phyloP scores from a whole-genome alignment of 192 early-diverging fungal genomes.

The Lobosporangium transversale region DNA sequence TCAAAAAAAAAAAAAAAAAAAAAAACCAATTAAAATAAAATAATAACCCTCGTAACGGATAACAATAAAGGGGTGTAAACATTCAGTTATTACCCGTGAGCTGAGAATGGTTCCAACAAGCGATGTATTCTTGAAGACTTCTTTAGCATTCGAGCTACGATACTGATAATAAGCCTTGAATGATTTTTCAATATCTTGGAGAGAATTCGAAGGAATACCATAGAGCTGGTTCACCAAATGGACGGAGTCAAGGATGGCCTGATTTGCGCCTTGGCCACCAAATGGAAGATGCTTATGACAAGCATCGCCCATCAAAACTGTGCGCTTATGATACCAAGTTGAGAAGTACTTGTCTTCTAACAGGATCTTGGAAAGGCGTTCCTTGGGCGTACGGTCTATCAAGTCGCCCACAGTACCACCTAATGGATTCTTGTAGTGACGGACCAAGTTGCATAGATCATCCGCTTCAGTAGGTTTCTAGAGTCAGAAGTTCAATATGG shows the following conservation, averaged over 20 bases:
- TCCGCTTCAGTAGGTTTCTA: constrained; percentile 20
- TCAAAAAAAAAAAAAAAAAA: not conserved
- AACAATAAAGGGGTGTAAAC: not conserved
- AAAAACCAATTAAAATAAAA: no score
- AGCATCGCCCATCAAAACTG: constrained; percentile 26
- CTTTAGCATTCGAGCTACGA: constrained; percentile 19
- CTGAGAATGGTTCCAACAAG: not conserved
- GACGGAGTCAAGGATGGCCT: constrained; percentile 34
- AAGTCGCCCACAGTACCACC: constrained; percentile 29
- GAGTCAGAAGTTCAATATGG: no score
- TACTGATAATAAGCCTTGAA: constrained; percentile 20
- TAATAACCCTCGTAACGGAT: no score
- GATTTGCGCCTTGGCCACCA: constrained; percentile 27
- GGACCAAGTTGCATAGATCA: constrained; percentile 23
- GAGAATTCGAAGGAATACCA: constrained; percentile 19
- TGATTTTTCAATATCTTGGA: constrained; percentile 9
- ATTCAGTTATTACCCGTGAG: not conserved
- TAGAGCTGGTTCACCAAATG: constrained; percentile 28
- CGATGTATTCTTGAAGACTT: constrained; percentile 22
- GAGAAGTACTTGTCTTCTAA: constrained; percentile 32
- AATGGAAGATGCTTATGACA: constrained; percentile 39
- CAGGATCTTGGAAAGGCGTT: constrained; percentile 24
- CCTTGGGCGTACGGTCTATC: constrained; percentile 18
- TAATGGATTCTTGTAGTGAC: constrained; percentile 20
- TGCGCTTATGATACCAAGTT: constrained; percentile 26